Base-by-base conservation (phyloP, 129 eudicot species). In the Arctium lappa region DNA sequence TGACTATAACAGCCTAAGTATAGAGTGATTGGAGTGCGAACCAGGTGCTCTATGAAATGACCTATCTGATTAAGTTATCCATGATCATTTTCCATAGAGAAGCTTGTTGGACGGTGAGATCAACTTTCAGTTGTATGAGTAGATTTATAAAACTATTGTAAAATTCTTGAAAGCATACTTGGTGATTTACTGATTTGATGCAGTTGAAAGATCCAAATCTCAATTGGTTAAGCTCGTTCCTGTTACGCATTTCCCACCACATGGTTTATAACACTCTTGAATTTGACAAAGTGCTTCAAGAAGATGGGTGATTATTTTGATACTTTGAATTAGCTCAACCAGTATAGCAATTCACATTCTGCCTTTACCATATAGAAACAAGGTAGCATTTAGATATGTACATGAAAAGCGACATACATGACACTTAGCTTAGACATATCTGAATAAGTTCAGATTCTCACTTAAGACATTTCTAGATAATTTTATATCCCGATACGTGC, bases 11-110 rank as follows among this genome's bases (percentile, higher is more conserved):
- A 38, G 32, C 32, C 33, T 73, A 7, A 22, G 18, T 13, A 12
- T 50, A 12, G 63, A 81, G 32, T 48, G 34, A 31, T 39, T 8
- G 2, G 8, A 50, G 53, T 37, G 79, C 69, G 8, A 16, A 44
- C 81, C 81, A 82, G 40, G 81, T 75, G 81, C 36, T 82, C 7
- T 76, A 82, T 44, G 46, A 82, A 82, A 66, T 75, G 77, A 16
- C 50, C 32, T 38, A 74, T 2, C 68, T 34, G 13, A 71, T 6
- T 50, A 6, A 15, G 13, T 50, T 18, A 50, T 50, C 18, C 65
- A 13, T 53, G 65, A 53, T 53, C 65, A n/a, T 53, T 53, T 15
- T 15, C 65, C 22, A 2, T 15, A 15, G 68, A 60, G 68, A n/a
- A 60, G 68, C 29, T 60, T 16, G 2, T 60, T 16, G 29, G 27